Percentiles rank a stretch among this genome's conserved stretches.
Conservation (phyloP, 2,329 filamentous ascomycete species). For the Clonostachys byssicola region DNA sequence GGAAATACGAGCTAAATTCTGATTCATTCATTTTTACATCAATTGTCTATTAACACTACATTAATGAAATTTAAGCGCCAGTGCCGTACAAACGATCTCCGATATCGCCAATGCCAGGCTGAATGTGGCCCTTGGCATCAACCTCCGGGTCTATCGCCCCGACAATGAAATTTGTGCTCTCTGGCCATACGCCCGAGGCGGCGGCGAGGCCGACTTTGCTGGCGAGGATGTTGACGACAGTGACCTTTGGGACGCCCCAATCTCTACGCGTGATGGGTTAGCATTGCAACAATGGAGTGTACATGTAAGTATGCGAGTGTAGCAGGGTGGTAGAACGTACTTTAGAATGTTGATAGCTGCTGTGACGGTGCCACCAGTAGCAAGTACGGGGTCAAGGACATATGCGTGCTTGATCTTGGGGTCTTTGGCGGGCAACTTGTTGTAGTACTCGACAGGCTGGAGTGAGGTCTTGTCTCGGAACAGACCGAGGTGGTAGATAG, state of each 20-base stretch:
- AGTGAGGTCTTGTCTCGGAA: constrained; percentile 25
- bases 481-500: constrained; percentile 63
- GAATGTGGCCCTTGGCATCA: constrained; percentile 48
- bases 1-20: no score
- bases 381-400: constrained; percentile 63
- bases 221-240: constrained; percentile 53
- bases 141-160: constrained; percentile 48
- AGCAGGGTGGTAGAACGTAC: constrained; percentile 2
- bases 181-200: constrained; percentile 50
- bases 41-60: no score
- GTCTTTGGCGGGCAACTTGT: constrained; percentile 48
- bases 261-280: constrained; percentile 29
- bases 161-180: constrained; percentile 6
- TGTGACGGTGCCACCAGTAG: constrained; percentile 62
- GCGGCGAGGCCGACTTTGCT: constrained; percentile 46
- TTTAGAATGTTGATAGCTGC: constrained; percentile 60
- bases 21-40: no score
- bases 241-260: constrained; percentile 60
- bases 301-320: no score
- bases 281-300: no score
- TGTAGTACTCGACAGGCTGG: constrained; percentile 67
- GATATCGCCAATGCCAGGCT: constrained; percentile 13
- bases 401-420: constrained; percentile 47
- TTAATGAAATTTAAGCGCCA: background rate
- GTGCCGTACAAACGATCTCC: constrained; percentile 55